Conservation (phyloP, 1,139 yeast species). For the Dujonia santamariae region DNA sequence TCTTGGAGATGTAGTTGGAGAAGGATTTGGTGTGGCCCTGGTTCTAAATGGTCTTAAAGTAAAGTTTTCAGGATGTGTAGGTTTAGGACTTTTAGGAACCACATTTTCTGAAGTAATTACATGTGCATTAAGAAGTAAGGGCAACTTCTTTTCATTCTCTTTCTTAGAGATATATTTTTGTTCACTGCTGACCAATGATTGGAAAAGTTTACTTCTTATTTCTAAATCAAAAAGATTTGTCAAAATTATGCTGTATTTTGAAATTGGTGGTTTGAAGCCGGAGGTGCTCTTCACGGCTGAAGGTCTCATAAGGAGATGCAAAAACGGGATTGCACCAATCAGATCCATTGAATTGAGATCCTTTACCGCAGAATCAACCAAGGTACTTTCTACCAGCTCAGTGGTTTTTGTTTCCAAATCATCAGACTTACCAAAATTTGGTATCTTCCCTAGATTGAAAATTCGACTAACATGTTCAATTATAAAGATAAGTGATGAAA, state of each 20-base stretch:
- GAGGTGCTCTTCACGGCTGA: slow-evolving; percentile 31
- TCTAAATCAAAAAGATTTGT: slow-evolving; percentile 26
- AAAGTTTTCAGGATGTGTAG: slow-evolving; percentile 27
- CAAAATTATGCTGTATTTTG: slow-evolving; percentile 24
- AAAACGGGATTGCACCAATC: slow-evolving; percentile 39
- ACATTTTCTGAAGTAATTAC: slow-evolving; percentile 1
- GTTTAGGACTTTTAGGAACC: slow-evolving; percentile 19
- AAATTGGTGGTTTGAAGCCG: slow-evolving; percentile 44
- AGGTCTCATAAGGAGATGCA: slow-evolving; percentile 43
- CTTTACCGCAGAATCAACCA: slow-evolving; percentile 9
- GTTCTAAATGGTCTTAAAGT: slow-evolving; percentile 44
- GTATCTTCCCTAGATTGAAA: slow-evolving; percentile 23
- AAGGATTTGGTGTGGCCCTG: slow-evolving; percentile 38
- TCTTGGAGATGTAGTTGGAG: slow-evolving; percentile 38
- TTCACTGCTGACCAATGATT: slow-evolving; percentile 29
- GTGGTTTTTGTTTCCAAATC: background rate
- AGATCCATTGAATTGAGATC: slow-evolving; percentile 34
- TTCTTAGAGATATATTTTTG: slow-evolving; percentile 25
- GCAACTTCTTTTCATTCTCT: slow-evolving; percentile 27
- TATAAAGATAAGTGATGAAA: slow-evolving; percentile 35
- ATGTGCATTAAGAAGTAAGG: slow-evolving; percentile 11
- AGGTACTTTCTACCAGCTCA: background rate
- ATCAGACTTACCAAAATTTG: slow-evolving; percentile 24
- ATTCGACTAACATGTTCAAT: slow-evolving; percentile 33
- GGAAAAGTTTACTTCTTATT: slow-evolving; percentile 23